Conservation (phyloP, 129 eudicot species). For the Artemisia tridentata region DNA sequence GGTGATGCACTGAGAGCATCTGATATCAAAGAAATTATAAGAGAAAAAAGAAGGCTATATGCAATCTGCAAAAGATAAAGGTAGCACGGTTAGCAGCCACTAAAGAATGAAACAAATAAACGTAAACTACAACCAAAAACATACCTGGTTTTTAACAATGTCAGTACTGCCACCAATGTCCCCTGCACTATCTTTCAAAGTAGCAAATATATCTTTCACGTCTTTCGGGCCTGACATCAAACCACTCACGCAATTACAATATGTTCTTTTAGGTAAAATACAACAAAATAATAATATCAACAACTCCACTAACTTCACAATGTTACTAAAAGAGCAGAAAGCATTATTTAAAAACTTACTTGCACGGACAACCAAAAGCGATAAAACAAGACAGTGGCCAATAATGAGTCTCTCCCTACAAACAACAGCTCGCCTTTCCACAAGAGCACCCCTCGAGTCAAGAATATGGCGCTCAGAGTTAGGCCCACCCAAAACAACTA, state of each 20-base stretch:
- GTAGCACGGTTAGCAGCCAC: constrained; percentile 3
- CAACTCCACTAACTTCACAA: background rate
- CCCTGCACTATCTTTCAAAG: constrained; percentile 58
- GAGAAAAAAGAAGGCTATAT: constrained; percentile 70
- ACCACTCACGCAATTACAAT: background rate
- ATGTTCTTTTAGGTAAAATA: constrained; percentile 7
- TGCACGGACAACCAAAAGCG: constrained; percentile 79
- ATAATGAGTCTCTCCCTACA: constrained; percentile 90
- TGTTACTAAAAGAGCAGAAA: background rate
- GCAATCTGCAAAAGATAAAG: constrained; percentile 53
- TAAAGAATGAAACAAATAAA: background rate
- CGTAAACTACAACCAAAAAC: background rate
- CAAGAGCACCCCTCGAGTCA: constrained; percentile 89
- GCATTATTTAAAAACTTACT: constrained; percentile 48
- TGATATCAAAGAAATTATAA: constrained; percentile 68
- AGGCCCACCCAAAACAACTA: constrained; percentile 94
- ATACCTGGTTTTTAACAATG: constrained; percentile 69
- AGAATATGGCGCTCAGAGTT: constrained; percentile 66
- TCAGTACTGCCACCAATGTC: constrained; percentile 56
- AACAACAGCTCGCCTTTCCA: constrained; percentile 90
- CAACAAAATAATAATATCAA: constrained; percentile 7
- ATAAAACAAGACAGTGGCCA: constrained; percentile 87
- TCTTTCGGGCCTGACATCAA: constrained; percentile 67
- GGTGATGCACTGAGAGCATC: constrained; percentile 77
- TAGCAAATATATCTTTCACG: constrained; percentile 60